Conservation (phyloP, 345 rosid genomes). For the Eucalyptus pumila region DNA sequence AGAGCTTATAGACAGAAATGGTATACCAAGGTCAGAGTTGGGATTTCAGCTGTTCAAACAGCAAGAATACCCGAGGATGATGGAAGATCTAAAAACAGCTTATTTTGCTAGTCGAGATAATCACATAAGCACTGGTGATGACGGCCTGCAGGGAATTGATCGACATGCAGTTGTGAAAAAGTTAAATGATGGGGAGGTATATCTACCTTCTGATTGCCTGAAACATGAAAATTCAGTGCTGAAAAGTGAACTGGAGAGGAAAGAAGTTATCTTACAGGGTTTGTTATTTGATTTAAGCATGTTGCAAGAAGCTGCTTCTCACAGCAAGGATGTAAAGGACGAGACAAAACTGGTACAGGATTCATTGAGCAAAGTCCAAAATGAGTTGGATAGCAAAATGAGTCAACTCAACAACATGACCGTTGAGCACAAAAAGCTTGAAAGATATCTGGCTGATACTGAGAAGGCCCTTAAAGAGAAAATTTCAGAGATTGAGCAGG, state of each 20-base stretch:
- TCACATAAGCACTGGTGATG: background rate
- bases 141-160: constrained; percentile 4
- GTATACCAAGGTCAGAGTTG: constrained; percentile 8
- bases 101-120: background rate
- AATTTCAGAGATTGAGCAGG: constrained; percentile 39
- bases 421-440: constrained; percentile 37
- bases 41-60: background rate
- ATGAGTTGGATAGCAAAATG: constrained; percentile 56
- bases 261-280: constrained; percentile 64
- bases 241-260: constrained; percentile 66
- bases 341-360: constrained; percentile 49
- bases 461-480: constrained; percentile 41
- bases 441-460: constrained; percentile 30
- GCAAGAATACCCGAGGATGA: constrained; percentile 1
- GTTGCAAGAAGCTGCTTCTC: constrained; percentile 83
- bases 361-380: constrained; percentile 33
- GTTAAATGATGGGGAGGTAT: constrained; percentile 12
- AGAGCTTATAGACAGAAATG: constrained; percentile 14
- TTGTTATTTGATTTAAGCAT: constrained; percentile 84
- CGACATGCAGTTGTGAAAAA: constrained; percentile 4
- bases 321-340: constrained; percentile 52
- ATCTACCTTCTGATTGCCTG: constrained; percentile 10
- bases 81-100: background rate
- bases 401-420: constrained; percentile 45
- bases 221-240: constrained; percentile 39